Evolutionary conservation across 108 stramenopile genomes (phyloP), one percentile per base, ranked within the genome.

Genomic region (Cylindrotheca fusiformis): DNA sequence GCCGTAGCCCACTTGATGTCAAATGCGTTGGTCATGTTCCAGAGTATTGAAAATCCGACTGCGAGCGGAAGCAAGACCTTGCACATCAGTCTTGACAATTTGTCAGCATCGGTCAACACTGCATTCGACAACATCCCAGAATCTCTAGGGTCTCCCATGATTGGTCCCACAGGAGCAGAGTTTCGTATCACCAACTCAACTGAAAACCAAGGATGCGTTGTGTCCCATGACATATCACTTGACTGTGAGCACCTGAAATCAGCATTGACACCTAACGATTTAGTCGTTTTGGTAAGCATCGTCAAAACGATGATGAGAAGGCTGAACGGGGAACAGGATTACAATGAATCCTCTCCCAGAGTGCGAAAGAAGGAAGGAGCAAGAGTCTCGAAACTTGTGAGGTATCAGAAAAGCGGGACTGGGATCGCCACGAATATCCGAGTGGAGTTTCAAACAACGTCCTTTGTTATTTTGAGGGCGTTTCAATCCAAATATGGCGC

Each of bases 11-110:
- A 87, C 54, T 55, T 90, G 18, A 41, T 79, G 29, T 82, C 86
- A 22, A 87, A 84, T 67, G 78, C 84, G 0, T 71, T 86, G 14
- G 48, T 88, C 47, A 84, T 91, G 76, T 77, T 84, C 52, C 90
- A 91, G 60, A 84, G 80, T 78, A 70, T 88, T 22, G 87, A 88
- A 67, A 86, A 91, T 45, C 58, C 65, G 27, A 83, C 86, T 77
- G 76, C 61, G 22, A 84, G 66, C 31, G 87, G 90, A 14, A 73
- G 59, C 27, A 86, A 75, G 48, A 88, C 86, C 25, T 49, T 80
- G 1, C 90, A 91, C 58, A 44, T 80, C 24, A 87, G 86, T 66
- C 46, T 91, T 20, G 83, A 85, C 45, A 73, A 88, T 59, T 71
- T 88, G 10, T 84, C 84, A 2, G 76, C 83, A 23, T 79, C 80